A percentile compares a stretch with the other conserved stretches of the same genome.
These are phyloP conservation scores for Penicillium daleae DNA, from an alignment of 495 filamentous ascomycete species.

Conservation along the genomic window DNA sequence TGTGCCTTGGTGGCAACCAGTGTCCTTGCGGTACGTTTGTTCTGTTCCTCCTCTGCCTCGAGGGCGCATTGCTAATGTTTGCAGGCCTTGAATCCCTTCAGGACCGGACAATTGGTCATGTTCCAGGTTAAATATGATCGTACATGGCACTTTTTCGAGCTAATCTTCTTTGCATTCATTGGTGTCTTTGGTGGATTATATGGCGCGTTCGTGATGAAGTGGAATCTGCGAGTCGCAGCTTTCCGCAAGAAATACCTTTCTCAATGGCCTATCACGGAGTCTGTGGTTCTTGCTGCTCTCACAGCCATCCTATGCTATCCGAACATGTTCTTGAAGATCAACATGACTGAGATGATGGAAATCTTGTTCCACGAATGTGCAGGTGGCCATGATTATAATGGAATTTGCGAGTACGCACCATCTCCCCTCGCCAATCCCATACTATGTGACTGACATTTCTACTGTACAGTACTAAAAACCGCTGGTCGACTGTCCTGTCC, in stretches of 20 bases:
- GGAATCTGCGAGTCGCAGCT: constrained; percentile 88
- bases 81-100: constrained; percentile 91
- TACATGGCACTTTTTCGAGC: constrained; percentile 96
- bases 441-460: constrained; percentile 27
- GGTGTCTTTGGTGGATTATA: constrained; percentile 95
- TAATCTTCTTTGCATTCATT: constrained; percentile 88
- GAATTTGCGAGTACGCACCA: constrained; percentile 75
- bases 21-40: constrained; percentile 69
- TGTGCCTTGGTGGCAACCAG: constrained; percentile 96
- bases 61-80: constrained; percentile 15
- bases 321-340: constrained; percentile 93
- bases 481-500: constrained; percentile 80
- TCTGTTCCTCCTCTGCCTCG: not conserved
- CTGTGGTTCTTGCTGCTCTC: constrained; percentile 75
- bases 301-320: constrained; percentile 94
- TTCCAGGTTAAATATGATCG: constrained; percentile 97
- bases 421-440: not conserved
- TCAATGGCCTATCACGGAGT: constrained; percentile 85
- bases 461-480: constrained; percentile 53
- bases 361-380: constrained; percentile 96
- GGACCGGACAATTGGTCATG: constrained; percentile 99
- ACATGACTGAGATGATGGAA: constrained; percentile 99
- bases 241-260: constrained; percentile 94
- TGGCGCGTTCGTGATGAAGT: constrained; percentile 97
- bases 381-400: constrained; percentile 87